These are phyloP conservation scores for Lodderomyces elongisporus DNA, from an alignment of 1,139 yeast species.

Conservation along the genomic window DNA sequence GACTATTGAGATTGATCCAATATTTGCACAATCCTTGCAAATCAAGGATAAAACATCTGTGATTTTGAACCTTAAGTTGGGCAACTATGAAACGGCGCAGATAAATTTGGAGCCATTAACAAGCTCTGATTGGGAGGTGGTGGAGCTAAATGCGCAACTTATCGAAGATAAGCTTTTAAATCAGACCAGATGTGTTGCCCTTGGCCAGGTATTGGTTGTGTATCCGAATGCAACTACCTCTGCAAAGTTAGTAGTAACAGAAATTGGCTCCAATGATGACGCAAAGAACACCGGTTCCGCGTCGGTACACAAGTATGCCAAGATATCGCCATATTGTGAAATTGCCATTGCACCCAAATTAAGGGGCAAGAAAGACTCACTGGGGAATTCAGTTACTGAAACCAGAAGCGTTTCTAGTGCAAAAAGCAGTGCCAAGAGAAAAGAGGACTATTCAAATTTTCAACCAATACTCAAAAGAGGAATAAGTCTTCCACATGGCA, in stretches of 20 bases:
- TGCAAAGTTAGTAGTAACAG: slow-evolving; percentile 61
- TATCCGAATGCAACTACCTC: slow-evolving; percentile 64
- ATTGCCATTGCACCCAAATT: slow-evolving; percentile 79
- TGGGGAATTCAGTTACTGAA: slow-evolving; percentile 27
- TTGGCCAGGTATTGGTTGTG: slow-evolving; percentile 59
- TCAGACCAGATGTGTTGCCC: slow-evolving; percentile 74
- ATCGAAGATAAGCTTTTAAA: slow-evolving; percentile 71
- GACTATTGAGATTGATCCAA: slow-evolving; percentile 37
- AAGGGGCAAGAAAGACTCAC: slow-evolving; percentile 31
- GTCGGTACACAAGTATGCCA: slow-evolving; percentile 38
- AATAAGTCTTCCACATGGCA: slow-evolving; percentile 49
- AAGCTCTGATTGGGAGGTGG: slow-evolving; percentile 85
- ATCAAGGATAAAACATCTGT: slow-evolving; percentile 43
- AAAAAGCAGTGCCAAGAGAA: slow-evolving; percentile 12
- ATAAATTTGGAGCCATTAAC: slow-evolving; percentile 76
- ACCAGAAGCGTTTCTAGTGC: slow-evolving; percentile 24
- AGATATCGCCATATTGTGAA: slow-evolving; percentile 68
- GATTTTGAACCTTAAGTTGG: slow-evolving; percentile 37
- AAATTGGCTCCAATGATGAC: too few relatives aligned
- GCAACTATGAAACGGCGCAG: slow-evolving; percentile 49
- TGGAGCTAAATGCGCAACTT: slow-evolving; percentile 74
- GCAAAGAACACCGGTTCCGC: slow-evolving; percentile 41
- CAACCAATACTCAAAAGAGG: slow-evolving; percentile 51
- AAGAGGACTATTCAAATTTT: slow-evolving; percentile 23
- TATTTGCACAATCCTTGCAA: slow-evolving; percentile 43